phyloP scores from a whole-genome alignment of 2,329 filamentous ascomycete species.

The Zelopaecilomyces penicillatus region DNA sequence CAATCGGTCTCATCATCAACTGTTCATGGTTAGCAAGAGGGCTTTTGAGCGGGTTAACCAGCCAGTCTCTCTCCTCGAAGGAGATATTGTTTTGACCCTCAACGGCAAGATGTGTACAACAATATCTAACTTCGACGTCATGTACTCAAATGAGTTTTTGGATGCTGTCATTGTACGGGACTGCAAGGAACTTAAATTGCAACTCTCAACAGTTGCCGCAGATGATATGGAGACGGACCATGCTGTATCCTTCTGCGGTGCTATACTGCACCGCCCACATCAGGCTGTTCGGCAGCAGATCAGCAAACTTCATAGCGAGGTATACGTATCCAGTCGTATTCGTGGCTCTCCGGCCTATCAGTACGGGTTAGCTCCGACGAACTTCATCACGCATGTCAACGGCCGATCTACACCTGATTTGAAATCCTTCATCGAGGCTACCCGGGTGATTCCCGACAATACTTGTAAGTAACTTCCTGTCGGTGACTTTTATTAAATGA shows the following conservation, averaged over 20 bases:
- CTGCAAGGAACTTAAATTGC: slow-evolving; percentile 67
- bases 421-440: slow-evolving; percentile 69
- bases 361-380: slow-evolving; percentile 88
- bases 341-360: slow-evolving; percentile 78
- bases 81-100: slow-evolving; percentile 83
- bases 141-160: slow-evolving; percentile 82
- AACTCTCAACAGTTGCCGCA: slow-evolving; percentile 77
- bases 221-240: slow-evolving; percentile 88
- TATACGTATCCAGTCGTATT: slow-evolving; percentile 85
- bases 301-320: slow-evolving; percentile 88
- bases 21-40: slow-evolving; percentile 97
- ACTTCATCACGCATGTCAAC: slow-evolving; percentile 96
- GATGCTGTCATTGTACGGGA: slow-evolving; percentile 82
- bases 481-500: not conserved
- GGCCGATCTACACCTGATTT: slow-evolving; percentile 77
- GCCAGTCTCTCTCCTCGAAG: slow-evolving; percentile 63
- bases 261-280: slow-evolving; percentile 85
- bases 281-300: slow-evolving; percentile 97
- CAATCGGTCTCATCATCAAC: slow-evolving; percentile 86
- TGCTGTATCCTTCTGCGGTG: slow-evolving; percentile 90
- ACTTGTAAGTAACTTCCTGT: slow-evolving; percentile 54
- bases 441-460: slow-evolving; percentile 86
- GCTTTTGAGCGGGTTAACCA: slow-evolving; percentile 50
- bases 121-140: slow-evolving; percentile 86
- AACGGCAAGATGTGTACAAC: slow-evolving; percentile 90